phyloP scores from a whole-genome alignment of 345 rosid genomes.

The Kernera saxatilis region DNA sequence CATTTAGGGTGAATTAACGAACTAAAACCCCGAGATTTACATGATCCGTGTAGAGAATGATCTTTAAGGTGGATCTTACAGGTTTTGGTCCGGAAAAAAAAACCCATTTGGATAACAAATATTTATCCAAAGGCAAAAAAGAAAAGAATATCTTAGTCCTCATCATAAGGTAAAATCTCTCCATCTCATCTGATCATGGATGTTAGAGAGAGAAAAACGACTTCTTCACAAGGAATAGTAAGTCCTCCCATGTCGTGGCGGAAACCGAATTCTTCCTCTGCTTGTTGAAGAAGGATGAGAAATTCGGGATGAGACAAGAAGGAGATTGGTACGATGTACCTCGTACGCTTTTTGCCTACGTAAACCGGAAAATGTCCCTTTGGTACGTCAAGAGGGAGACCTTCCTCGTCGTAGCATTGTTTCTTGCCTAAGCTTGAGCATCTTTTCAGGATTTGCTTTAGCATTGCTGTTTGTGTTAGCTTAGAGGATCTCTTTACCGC shows the following conservation, averaged over 20 bases:
- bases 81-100: conserved; percentile 27
- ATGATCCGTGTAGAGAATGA: conserved; percentile 21
- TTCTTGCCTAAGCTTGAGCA: conserved; percentile 83
- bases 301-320: conserved; percentile 74
- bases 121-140: conserved; percentile 31
- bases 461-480: conserved; percentile 57
- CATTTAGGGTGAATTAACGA: conserved; percentile 13
- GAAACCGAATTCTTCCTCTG: conserved; percentile 97
- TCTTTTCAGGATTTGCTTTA: conserved; percentile 70
- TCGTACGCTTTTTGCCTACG: conserved; percentile 70
- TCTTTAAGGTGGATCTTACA: conserved; percentile 14
- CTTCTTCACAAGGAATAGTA: conserved; percentile 96
- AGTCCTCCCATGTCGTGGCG: conserved; percentile 82
- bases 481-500: conserved; percentile 55
- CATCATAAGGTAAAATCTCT: conserved; percentile 12
- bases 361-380: conserved; percentile 94
- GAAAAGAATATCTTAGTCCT: conserved; percentile 17
- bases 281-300: conserved; percentile 63
- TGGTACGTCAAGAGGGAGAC: conserved; percentile 80
- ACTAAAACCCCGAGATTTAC: conserved; percentile 25
- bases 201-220: conserved; percentile 33
- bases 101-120: conserved; percentile 22
- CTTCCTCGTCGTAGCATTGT: conserved; percentile 40
- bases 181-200: conserved; percentile 20
- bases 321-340: conserved; percentile 85